Evolutionary conservation across 257 asterid genomes (phyloP), one percentile per base, ranked within the genome.

Genomic region (Forsythia suspensa): DNA sequence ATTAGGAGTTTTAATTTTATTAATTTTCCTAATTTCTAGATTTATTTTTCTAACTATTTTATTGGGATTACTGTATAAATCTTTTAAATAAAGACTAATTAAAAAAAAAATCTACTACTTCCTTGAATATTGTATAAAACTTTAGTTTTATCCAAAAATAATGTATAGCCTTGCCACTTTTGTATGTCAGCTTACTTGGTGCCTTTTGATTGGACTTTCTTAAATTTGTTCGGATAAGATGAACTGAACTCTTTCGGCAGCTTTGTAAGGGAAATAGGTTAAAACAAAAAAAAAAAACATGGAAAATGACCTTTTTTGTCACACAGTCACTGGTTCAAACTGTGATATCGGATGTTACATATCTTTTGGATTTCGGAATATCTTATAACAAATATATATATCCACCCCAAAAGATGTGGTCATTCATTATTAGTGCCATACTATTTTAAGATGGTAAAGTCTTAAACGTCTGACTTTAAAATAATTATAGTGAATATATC

Each of bases 141-240:
- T 16, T 16, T 61, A 20, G 15, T 21, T 63, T 63, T 24, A 16
- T 77, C 55, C 13, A 16, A 69, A 68, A 36, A 44, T 63, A 40
- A 61, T 44, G 13, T 63, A 59, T 72, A 42, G 82, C 38, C 78
- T 63, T 63, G n/a, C 40, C 6, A 63, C 21, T 6, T 74, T 29
- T 74, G 71, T n/a, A 2, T 7, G 37, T 59, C 38, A 57, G 57
- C 79, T 39, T 46, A 66, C 5, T 36, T 80, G 83, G 36, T 51
- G 38, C 48, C 13, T 10, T 74, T 51, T 80, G 46, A 74, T 67
- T 80, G 83, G 80, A 10, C 36, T 43, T 2, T 18, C 55, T 61
- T 75, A 42, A 63, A 70, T 46, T 74, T 52, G 29, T 74, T 68
- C 40, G 76, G 83, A 80, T 74, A 80, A 80, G 83, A 80, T 74